phyloP scores from a whole-genome alignment of 495 filamentous ascomycete species.

The Annulohypoxylon stygium region DNA sequence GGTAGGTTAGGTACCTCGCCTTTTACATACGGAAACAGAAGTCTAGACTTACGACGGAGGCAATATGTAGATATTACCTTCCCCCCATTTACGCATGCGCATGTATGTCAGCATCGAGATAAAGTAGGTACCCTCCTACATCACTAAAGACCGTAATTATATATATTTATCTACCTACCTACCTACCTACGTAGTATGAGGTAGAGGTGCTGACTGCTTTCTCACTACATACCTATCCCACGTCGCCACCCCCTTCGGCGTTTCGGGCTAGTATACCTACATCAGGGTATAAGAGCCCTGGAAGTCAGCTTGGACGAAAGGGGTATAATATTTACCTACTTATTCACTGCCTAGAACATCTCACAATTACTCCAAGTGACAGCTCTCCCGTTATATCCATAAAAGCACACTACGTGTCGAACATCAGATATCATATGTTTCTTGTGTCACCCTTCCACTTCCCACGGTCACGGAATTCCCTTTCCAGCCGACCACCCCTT shows the following conservation, averaged over 20 bases:
- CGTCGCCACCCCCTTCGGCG: neutral
- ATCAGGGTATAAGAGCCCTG: neutral
- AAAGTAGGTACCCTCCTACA: slow-evolving; percentile 1
- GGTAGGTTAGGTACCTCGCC: neutral
- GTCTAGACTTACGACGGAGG: neutral
- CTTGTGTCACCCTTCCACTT: neutral
- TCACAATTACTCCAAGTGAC: too few relatives aligned
- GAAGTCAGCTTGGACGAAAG: neutral
- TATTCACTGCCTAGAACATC: neutral
- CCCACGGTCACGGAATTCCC: neutral
- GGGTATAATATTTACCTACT: neutral
- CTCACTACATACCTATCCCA: neutral
- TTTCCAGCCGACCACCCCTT: neutral
- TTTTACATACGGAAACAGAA: neutral
- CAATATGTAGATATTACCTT: neutral
- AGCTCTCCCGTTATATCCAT: neutral
- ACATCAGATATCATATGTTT: neutral
- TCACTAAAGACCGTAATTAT: neutral
- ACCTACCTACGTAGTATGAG: neutral
- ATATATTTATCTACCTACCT: neutral
- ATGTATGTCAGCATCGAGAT: slow-evolving; percentile 3
- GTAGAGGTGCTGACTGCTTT: neutral
- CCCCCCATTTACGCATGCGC: neutral
- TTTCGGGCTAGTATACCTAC: neutral
- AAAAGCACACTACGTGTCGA: neutral